phyloP scores from a whole-genome alignment of 2,329 filamentous ascomycete genomes.

The Penicillium glabrum region DNA sequence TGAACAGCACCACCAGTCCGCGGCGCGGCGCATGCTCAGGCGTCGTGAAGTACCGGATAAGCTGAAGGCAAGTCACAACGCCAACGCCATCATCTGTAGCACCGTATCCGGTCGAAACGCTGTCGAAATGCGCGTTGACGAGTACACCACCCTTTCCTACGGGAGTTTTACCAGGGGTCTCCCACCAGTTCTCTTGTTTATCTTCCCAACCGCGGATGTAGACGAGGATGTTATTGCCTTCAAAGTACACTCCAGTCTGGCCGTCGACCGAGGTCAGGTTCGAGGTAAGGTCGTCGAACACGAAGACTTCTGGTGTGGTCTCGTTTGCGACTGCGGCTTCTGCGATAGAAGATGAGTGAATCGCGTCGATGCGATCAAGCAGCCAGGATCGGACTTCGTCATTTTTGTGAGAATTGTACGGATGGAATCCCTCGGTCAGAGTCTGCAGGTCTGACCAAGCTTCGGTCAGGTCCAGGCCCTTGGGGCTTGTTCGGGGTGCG shows the following conservation, averaged over 20 bases:
- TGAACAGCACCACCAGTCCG: slow-evolving; percentile 81
- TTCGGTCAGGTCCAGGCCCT: slow-evolving; percentile 76
- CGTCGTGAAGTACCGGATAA: slow-evolving; percentile 81
- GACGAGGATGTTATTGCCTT: slow-evolving; percentile 87
- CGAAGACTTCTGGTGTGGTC: slow-evolving; percentile 45
- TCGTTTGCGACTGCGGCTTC: slow-evolving; percentile 25
- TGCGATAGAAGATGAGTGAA: slow-evolving; percentile 60
- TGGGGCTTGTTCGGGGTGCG: slow-evolving; percentile 57
- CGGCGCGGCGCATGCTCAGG: slow-evolving; percentile 70
- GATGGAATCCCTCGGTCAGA: slow-evolving; percentile 75
- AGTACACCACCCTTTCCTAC: slow-evolving; percentile 73
- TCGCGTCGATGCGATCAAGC: slow-evolving; percentile 67
- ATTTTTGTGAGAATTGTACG: slow-evolving; percentile 83
- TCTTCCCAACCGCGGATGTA: slow-evolving; percentile 84
- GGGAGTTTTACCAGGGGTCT: slow-evolving; percentile 48
- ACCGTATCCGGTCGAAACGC: slow-evolving; percentile 86
- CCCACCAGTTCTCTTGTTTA: slow-evolving; percentile 73
- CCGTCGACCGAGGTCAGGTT: slow-evolving; percentile 71
- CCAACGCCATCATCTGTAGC: slow-evolving; percentile 94
- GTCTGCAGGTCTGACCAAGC: slow-evolving; percentile 81
- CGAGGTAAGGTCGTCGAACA: slow-evolving; percentile 76
- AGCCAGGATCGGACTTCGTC: slow-evolving; percentile 78
- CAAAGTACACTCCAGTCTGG: slow-evolving; percentile 70
- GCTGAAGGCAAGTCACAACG: slow-evolving; percentile 79
- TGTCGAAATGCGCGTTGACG: slow-evolving; percentile 94